Percentiles rank a stretch among this genome's conserved stretches.
phyloP scores from a whole-genome alignment of 352 stramenopile genomes.

The Pythium oligandrum region DNA sequence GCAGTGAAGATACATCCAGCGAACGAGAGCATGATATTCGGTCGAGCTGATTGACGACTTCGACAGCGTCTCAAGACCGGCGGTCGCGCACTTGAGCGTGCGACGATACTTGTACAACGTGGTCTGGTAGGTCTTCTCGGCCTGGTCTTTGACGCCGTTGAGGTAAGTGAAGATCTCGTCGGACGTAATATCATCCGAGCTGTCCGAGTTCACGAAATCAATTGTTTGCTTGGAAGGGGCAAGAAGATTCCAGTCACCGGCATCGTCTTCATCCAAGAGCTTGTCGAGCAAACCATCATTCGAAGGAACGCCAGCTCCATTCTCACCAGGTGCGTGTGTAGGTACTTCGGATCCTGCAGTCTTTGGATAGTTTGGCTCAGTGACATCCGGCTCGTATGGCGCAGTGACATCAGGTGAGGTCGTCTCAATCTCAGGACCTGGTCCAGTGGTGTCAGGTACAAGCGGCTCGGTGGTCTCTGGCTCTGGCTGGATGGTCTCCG shows the following conservation, averaged over 20 bases:
- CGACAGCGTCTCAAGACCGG: slow-evolving; percentile 8
- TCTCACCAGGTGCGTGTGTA: too few species aligned
- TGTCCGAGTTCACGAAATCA: slow-evolving; percentile 3
- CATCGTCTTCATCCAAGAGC: too few species aligned
- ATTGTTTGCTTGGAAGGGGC: slow-evolving; percentile 10
- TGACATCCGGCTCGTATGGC: too few species aligned
- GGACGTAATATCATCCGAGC: slow-evolving; percentile 7
- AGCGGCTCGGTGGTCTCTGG: too few species aligned
- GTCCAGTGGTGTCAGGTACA: too few species aligned
- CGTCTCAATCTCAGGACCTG: too few species aligned
- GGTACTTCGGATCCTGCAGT: too few species aligned
- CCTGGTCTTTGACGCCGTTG: neutral
- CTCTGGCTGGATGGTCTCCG: too few species aligned
- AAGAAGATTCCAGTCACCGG: slow-evolving; percentile 12
- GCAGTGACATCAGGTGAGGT: too few species aligned
- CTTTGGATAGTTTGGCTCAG: too few species aligned
- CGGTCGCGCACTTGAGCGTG: slow-evolving; percentile 11
- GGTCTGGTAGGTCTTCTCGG: slow-evolving; percentile 6
- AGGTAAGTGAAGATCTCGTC: slow-evolving; percentile 13
- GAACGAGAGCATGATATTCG: slow-evolving; percentile 13
- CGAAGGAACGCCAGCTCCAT: too few species aligned
- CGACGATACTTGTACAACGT: slow-evolving; percentile 8
- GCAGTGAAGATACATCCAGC: slow-evolving; percentile 6
- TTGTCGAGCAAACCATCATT: too few species aligned
- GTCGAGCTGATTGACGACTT: slow-evolving; percentile 10